Evolutionary conservation across 2,329 filamentous ascomycete species (phyloP).

Genomic region (Colletotrichum falcatum): DNA sequence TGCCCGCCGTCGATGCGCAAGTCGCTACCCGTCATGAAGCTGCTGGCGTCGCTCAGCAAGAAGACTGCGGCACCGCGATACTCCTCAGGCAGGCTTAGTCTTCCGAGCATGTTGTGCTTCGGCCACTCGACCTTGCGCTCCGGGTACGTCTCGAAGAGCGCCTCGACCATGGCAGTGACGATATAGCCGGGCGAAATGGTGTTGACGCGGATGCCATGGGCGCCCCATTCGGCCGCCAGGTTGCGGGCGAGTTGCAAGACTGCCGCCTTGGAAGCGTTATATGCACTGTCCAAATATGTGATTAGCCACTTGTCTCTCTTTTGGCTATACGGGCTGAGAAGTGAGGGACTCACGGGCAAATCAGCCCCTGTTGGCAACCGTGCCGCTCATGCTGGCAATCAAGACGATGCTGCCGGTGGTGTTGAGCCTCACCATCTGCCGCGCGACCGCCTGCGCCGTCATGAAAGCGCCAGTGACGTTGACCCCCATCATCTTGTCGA

Average conservation of each 20-base stretch:
- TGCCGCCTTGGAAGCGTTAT: conserved; percentile 82
- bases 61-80: conserved; percentile 75
- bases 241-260: conserved; percentile 79
- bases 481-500: conserved; percentile 83
- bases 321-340: background rate
- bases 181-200: conserved; percentile 86
- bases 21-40: conserved; percentile 64
- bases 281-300: conserved; percentile 65
- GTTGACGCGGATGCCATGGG: conserved; percentile 81
- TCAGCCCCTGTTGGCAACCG: conserved; percentile 72
- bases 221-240: conserved; percentile 79
- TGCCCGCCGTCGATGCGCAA: conserved; percentile 80
- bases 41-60: conserved; percentile 54
- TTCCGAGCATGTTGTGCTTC: conserved; percentile 85
- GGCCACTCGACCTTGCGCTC: conserved; percentile 78
- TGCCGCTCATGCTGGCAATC: conserved; percentile 78
- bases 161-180: conserved; percentile 84
- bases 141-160: conserved; percentile 80
- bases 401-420: conserved; percentile 72
- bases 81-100: conserved; percentile 75
- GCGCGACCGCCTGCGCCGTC: conserved; percentile 89
- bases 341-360: conserved; percentile 65
- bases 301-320: background rate
- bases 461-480: conserved; percentile 89
- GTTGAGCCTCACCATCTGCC: conserved; percentile 74